These are phyloP conservation scores for Blastomyces parvus DNA, from an alignment of 2,329 filamentous ascomycete genomes.

Conservation along the genomic window DNA sequence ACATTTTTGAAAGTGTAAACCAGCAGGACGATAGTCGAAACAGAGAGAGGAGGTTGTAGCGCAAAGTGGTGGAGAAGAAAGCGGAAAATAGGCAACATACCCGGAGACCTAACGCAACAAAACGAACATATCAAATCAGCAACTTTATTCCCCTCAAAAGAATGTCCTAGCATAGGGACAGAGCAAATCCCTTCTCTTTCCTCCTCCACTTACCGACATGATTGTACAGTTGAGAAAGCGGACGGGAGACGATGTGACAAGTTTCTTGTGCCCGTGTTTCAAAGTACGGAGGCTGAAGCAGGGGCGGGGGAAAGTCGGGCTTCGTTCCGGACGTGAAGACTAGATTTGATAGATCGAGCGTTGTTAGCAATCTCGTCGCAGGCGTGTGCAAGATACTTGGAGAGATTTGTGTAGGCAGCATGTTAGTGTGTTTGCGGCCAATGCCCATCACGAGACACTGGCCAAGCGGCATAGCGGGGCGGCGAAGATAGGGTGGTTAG, in stretches of 20 bases:
- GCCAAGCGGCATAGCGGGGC: neutral
- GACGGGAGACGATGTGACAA: neutral
- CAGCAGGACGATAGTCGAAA: neutral
- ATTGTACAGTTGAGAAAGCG: neutral
- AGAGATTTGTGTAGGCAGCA: neutral
- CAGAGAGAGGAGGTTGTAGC: neutral
- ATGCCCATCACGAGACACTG: neutral
- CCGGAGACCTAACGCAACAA: slow-evolving; percentile 1
- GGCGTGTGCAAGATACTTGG: neutral
- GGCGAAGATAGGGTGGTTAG: neutral
- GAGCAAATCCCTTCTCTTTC: neutral
- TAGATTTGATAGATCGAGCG: neutral
- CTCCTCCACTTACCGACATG: neutral
- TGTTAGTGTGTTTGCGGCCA: neutral
- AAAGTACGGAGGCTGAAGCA: neutral
- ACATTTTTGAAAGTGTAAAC: neutral
- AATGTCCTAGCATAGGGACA: neutral
- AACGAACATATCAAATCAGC: neutral
- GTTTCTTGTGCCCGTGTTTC: neutral
- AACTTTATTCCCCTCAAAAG: neutral
- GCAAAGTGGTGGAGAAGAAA: no score
- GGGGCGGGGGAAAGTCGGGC: neutral
- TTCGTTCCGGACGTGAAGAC: neutral
- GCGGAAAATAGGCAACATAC: neutral
- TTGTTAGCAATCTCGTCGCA: neutral